Conservation (phyloP, 129 eudicot genomes). For the Saposhnikovia divaricata region DNA sequence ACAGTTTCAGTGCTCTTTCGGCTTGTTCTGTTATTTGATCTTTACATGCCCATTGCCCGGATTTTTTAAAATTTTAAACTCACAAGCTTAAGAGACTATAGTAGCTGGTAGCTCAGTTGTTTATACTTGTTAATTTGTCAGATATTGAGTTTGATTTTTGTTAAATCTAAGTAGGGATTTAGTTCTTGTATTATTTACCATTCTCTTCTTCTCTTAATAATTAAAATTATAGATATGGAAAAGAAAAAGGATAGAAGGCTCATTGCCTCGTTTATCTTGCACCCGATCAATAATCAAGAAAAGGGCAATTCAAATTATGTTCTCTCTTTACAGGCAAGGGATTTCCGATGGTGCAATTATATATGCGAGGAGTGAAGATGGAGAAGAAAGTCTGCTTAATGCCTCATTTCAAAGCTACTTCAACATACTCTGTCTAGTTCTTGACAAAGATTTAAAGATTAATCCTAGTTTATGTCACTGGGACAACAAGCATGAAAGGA, state of each 20-base stretch:
- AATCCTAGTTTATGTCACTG: constrained; percentile 15
- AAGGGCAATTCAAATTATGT: not conserved
- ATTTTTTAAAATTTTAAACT: not conserved
- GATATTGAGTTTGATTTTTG: not conserved
- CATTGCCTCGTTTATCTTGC: not conserved
- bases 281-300: not conserved
- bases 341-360: constrained; percentile 37
- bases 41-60: not conserved
- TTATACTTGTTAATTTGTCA: not conserved
- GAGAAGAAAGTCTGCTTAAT: constrained; percentile 24
- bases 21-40: not conserved
- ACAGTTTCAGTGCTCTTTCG: not conserved
- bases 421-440: constrained; percentile 43
- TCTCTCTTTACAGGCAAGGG: constrained; percentile 34
- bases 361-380: constrained; percentile 16
- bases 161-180: not conserved
- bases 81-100: not conserved
- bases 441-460: constrained; percentile 37
- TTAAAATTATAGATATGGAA: not conserved
- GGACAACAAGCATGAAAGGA: constrained; percentile 23
- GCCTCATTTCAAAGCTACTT: constrained; percentile 25
- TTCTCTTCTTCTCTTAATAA: not conserved
- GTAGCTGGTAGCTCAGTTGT: not conserved
- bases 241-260: not conserved
- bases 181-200: not conserved